These are phyloP conservation scores for Spiraea crenata DNA, from an alignment of 331 rosid species.

Conservation along the genomic window DNA sequence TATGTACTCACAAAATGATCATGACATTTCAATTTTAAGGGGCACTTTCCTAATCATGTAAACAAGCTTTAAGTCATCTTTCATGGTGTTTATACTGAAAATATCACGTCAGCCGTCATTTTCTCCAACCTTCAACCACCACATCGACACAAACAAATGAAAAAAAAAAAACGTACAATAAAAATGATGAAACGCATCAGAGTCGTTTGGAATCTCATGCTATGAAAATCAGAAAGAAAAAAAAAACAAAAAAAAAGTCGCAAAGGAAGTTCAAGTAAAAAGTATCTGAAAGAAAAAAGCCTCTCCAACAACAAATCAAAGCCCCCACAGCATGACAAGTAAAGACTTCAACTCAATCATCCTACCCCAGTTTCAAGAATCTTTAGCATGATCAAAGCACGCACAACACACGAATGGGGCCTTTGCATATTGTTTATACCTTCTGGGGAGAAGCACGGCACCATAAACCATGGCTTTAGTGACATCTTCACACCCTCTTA, in stretches of 20 bases:
- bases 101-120: slow-evolving; percentile 39
- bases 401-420: slow-evolving; percentile 27
- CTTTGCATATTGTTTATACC: slow-evolving; percentile 24
- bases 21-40: slow-evolving; percentile 26
- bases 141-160: not conserved
- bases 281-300: not conserved
- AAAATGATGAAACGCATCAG: slow-evolving; percentile 25
- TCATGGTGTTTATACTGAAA: slow-evolving; percentile 26
- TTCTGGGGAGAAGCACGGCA: slow-evolving; percentile 14
- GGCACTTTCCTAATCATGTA: slow-evolving; percentile 26
- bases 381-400: slow-evolving; percentile 29
- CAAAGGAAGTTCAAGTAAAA: slow-evolving; percentile 6
- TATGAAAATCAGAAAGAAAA: slow-evolving; percentile 30
- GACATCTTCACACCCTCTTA: slow-evolving; percentile 12
- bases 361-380: slow-evolving; percentile 32
- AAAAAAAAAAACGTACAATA: not conserved
- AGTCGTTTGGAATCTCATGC: slow-evolving; percentile 37
- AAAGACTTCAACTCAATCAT: slow-evolving; percentile 2
- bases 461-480: slow-evolving; percentile 23
- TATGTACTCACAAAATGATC: slow-evolving; percentile 8
- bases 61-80: slow-evolving; percentile 34
- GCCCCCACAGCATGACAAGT: slow-evolving; percentile 39
- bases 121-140: slow-evolving; percentile 36
- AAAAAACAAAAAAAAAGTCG: too few species aligned
- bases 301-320: slow-evolving; percentile 15